Conservation (phyloP, 2,329 filamentous ascomycete genomes). For the Aspergillus tanneri region DNA sequence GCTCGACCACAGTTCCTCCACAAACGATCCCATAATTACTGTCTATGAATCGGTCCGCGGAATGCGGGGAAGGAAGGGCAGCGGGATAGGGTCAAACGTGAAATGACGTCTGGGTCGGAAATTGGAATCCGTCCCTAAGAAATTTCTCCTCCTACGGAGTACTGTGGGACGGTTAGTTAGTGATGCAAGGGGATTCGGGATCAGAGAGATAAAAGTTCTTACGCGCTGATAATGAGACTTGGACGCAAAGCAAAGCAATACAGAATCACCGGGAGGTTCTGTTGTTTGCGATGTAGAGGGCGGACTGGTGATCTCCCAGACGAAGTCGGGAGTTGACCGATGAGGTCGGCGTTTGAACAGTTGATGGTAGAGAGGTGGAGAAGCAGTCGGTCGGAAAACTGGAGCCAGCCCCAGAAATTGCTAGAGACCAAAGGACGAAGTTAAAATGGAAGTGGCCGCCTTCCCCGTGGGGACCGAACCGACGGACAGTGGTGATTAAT, state of each 20-base stretch:
- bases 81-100: not conserved
- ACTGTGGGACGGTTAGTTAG: constrained; percentile 1
- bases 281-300: not conserved
- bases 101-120: constrained; percentile 16
- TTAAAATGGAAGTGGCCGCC: constrained; percentile 6
- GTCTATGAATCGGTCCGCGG: constrained; percentile 4
- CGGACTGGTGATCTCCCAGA: not conserved
- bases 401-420: constrained; percentile 10
- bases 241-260: not conserved
- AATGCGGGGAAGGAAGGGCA: constrained; percentile 5
- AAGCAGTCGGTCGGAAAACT: constrained; percentile 8
- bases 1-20: constrained; percentile 81
- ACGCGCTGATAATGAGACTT: not conserved
- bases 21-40: constrained; percentile 50
- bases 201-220: not conserved
- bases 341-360: constrained; percentile 17
- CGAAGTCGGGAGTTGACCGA: constrained; percentile 3
- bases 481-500: not conserved
- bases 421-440: constrained; percentile 9
- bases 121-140: constrained; percentile 14
- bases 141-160: not conserved
- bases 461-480: constrained; percentile 16
- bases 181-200: not conserved
- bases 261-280: not conserved
- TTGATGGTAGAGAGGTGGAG: constrained; percentile 14